These are phyloP conservation scores for Raddia distichophylla DNA, from an alignment of 176 grass and related monocot species.

Conservation along the genomic window DNA sequence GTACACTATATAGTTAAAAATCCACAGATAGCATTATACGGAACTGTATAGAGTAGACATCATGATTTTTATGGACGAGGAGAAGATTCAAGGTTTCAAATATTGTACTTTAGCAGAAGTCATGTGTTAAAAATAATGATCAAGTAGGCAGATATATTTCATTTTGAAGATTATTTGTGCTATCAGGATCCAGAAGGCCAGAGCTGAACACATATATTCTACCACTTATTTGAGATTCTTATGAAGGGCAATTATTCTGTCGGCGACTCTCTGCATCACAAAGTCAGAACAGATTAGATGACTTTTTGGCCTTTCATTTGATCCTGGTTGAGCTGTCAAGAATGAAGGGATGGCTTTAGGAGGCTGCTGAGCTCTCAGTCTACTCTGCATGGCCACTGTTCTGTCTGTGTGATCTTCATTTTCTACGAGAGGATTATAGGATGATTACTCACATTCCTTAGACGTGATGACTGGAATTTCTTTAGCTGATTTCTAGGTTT, in stretches of 20 bases:
- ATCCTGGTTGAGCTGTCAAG: background rate
- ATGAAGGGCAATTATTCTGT: slow-evolving; percentile 12
- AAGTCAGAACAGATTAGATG: background rate
- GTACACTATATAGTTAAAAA: slow-evolving; percentile 4
- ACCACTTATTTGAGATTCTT: background rate
- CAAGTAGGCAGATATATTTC: no score
- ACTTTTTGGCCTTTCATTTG: slow-evolving; percentile 19
- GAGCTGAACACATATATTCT: background rate
- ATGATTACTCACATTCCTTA: background rate
- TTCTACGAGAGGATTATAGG: slow-evolving; percentile 20
- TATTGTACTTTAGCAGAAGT: no score
- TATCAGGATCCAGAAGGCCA: background rate
- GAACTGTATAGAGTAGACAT: no score
- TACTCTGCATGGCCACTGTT: background rate
- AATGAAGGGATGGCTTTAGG: background rate
- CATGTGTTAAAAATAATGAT: no score
- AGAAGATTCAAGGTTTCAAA: no score
- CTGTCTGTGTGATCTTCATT: slow-evolving; percentile 26
- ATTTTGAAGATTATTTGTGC: no score
- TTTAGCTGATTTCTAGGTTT: background rate
- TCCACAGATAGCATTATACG: background rate
- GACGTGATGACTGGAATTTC: background rate
- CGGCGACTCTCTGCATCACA: background rate
- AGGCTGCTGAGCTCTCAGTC: background rate
- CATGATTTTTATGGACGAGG: no score